Base-by-base conservation (phyloP, 2,329 filamentous ascomycete species). In the Aureobasidium namibiae region DNA sequence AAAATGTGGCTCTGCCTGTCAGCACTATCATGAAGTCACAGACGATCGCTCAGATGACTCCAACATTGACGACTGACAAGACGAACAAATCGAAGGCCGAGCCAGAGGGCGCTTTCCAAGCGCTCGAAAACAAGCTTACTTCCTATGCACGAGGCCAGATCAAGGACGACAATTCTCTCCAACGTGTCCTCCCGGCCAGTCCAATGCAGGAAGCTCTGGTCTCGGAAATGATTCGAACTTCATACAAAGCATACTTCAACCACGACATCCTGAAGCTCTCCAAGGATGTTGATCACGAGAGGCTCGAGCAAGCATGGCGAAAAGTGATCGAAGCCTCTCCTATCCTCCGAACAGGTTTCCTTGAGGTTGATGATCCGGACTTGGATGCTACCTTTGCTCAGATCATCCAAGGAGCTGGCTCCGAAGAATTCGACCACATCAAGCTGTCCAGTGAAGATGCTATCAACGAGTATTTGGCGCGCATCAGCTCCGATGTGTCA, bases 181-280 rank as follows among this genome's bases (percentile, higher is more conserved):
- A 88, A 53, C 70, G 77, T 3, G 72, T 92, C 2, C 73, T 94
- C 2, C 91, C 91, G 0, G 81, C 87, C 0, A 95, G 92, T 0
- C 86, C 91, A 7, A 78, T 95, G 5, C 92, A 97, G 72, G 90
- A 96, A 70, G 86, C 87, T 1, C 90, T 96, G 84, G 75, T 95
- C 2, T 85, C 86, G 0, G 88, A 90, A 61, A 95, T 95, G 88
- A 64, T 90, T 0, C 78, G 83, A 16, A 94, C 90, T 0, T 78
- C 82, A 3, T 92, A 88, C 65, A 75, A 78, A 11, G 81, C 85
- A 63, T 97, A 97, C 69, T 95, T 90, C 75, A 96, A 95, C 63
- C 86, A 94, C 60, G 89, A 96, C 65, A 73, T 92, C 2, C 75
- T 95, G 23, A 80, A 84, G 63, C 64, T 96, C 1, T 67, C 73